Conservation (phyloP, 345 rosid species). For the Sonneratia caseolaris region DNA sequence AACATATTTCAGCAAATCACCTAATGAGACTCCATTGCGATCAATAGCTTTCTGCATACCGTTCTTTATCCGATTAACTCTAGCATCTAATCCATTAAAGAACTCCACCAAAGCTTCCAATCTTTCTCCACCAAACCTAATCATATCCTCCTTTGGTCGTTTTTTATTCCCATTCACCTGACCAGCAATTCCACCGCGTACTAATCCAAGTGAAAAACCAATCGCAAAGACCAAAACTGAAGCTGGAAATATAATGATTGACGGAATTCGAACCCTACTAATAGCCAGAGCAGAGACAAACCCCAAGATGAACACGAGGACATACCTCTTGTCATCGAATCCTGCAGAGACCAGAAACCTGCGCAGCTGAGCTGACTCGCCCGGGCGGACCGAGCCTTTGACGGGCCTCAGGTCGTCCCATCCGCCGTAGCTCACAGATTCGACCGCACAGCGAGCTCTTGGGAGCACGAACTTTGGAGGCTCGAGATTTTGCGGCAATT, state of each 20-base stretch:
- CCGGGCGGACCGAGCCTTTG: slow-evolving; percentile 21
- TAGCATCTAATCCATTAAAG: slow-evolving; percentile 37
- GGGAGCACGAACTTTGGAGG: background rate
- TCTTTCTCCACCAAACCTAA: slow-evolving; percentile 27
- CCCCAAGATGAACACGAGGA: slow-evolving; percentile 39
- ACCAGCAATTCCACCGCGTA: slow-evolving; percentile 31
- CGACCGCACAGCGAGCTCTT: background rate
- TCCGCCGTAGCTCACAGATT: slow-evolving; percentile 31
- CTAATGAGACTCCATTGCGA: slow-evolving; percentile 22
- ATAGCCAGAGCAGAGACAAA: slow-evolving; percentile 43
- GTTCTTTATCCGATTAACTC: slow-evolving; percentile 26
- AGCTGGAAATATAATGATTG: slow-evolving; percentile 44
- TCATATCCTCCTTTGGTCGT: slow-evolving; percentile 28
- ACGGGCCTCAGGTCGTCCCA: slow-evolving; percentile 39
- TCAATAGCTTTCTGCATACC: slow-evolving; percentile 38
- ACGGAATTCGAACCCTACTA: slow-evolving; percentile 44
- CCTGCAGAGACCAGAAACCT: slow-evolving; percentile 37
- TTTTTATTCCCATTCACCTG: slow-evolving; percentile 23
- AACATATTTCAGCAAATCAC: slow-evolving; percentile 37
- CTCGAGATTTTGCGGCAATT: background rate
- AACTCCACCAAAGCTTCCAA: slow-evolving; percentile 26
- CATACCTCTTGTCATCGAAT: slow-evolving; percentile 34
- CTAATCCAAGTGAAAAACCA: slow-evolving; percentile 50
- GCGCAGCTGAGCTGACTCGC: slow-evolving; percentile 34
- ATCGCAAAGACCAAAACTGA: slow-evolving; percentile 40